These are phyloP conservation scores for Anethum foeniculum DNA, from an alignment of 140 eudicot species.

Conservation along the genomic window DNA sequence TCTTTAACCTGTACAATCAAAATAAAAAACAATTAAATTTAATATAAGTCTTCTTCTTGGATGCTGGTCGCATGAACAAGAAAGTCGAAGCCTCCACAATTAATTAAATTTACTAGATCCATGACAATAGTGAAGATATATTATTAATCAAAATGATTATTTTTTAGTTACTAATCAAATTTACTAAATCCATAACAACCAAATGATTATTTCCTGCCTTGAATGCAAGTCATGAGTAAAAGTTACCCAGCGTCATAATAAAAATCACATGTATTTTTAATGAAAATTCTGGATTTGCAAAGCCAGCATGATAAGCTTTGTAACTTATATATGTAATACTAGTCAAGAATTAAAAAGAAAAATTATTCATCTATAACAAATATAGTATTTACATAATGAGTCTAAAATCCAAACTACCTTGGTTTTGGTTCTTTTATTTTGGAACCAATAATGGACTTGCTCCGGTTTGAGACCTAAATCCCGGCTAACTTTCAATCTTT, in stretches of 20 bases:
- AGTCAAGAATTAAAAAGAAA: too few relatives aligned
- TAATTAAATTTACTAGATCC: conserved; percentile 24
- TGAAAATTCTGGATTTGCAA: too few relatives aligned
- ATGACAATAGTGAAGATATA: conserved; percentile 23
- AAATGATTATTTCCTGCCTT: neutral
- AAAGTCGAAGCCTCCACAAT: conserved; percentile 43
- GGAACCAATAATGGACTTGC: conserved; percentile 94
- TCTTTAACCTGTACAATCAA: conserved; percentile 57
- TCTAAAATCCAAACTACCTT: conserved; percentile 38
- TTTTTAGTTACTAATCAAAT: neutral
- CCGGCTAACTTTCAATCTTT: conserved; percentile 66
- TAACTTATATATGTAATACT: too few relatives aligned
- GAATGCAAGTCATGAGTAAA: neutral
- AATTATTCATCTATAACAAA: too few relatives aligned
- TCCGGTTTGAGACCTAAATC: conserved; percentile 78
- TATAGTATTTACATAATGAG: too few relatives aligned
- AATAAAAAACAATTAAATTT: neutral
- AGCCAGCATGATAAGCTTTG: neutral
- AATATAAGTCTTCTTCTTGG: conserved; percentile 11
- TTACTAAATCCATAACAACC: conserved; percentile 33
- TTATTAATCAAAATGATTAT: conserved; percentile 30
- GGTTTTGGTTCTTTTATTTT: conserved; percentile 82
- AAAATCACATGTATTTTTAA: neutral
- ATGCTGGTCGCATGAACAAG: conserved; percentile 30
- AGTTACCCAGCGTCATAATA: neutral